Percentiles rank a stretch among this genome's conserved stretches.
Evolutionary conservation across 352 stramenopile species (phyloP).

Genomic region (Saprolegnia diclina): DNA sequence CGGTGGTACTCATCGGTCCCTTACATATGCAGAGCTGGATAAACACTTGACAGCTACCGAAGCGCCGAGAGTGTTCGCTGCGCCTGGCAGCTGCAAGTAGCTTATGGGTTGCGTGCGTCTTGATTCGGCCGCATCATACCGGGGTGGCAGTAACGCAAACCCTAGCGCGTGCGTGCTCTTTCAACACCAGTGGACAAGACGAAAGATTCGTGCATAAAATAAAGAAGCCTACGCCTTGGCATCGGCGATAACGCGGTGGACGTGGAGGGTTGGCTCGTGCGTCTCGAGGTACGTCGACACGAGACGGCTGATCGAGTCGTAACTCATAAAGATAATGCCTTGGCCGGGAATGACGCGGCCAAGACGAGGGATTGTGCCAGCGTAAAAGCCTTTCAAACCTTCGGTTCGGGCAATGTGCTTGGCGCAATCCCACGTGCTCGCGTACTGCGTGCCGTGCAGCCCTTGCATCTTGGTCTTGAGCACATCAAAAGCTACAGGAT

Average conservation of each 20-base stretch:
- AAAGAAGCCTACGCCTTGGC: constrained; percentile 10
- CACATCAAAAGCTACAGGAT: constrained; percentile 62
- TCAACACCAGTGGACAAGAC: not conserved
- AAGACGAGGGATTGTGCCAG: constrained; percentile 87
- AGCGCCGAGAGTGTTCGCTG: too few species aligned
- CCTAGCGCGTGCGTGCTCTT: too few species aligned
- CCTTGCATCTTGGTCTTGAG: constrained; percentile 84
- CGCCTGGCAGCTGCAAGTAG: too few species aligned
- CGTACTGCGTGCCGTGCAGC: constrained; percentile 61
- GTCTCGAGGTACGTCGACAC: constrained; percentile 53
- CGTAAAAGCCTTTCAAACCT: constrained; percentile 88
- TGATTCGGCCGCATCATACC: too few species aligned
- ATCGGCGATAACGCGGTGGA: not conserved
- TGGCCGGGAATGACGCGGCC: constrained; percentile 94
- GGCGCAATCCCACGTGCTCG: constrained; percentile 87
- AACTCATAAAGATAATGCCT: constrained; percentile 96
- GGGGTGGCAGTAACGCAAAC: too few species aligned
- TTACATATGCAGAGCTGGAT: too few species aligned
- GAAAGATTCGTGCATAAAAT: not conserved
- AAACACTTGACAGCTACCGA: too few species aligned
- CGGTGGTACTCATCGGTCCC: too few species aligned
- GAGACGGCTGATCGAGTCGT: constrained; percentile 66
- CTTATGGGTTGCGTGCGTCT: too few species aligned
- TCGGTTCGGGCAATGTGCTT: constrained; percentile 85
- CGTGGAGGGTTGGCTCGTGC: not conserved